Percentiles rank a stretch among this genome's conserved stretches.
phyloP scores from a whole-genome alignment of 352 stramenopile species.

The Phytophthora sp. region DNA sequence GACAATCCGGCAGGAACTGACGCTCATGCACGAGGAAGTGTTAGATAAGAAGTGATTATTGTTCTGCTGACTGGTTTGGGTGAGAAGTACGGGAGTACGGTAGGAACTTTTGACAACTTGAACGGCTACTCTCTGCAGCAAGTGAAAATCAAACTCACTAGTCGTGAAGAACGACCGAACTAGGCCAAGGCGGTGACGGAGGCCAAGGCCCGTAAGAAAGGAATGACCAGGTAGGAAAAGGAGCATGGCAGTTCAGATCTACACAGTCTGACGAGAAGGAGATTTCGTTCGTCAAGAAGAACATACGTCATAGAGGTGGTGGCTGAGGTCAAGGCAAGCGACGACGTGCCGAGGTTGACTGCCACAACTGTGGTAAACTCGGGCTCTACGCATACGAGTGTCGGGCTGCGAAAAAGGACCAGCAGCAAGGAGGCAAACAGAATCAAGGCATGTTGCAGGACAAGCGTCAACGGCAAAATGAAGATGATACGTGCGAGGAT shows the following conservation, averaged over 20 bases:
- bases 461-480: too few relatives aligned
- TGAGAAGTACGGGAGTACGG: conserved; percentile 5
- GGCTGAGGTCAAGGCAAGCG: neutral
- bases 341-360: neutral
- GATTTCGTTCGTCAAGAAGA: neutral
- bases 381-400: neutral
- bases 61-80: conserved; percentile 20
- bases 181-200: conserved; percentile 8
- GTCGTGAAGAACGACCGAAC: conserved; percentile 6
- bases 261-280: neutral
- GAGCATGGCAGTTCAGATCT: neutral
- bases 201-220: neutral
- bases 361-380: neutral
- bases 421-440: neutral
- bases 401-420: neutral
- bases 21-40: conserved; percentile 16
- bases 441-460: neutral
- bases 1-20: conserved; percentile 17
- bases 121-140: conserved; percentile 15
- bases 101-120: conserved; percentile 19
- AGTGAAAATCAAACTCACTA: conserved; percentile 19
- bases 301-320: neutral
- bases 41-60: conserved; percentile 11
- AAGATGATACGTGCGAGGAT: conserved; percentile 10
- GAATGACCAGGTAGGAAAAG: neutral